Evolutionary conservation across 2,329 filamentous ascomycete species (phyloP).

Genomic region (Penicillium psychrosexuale): DNA sequence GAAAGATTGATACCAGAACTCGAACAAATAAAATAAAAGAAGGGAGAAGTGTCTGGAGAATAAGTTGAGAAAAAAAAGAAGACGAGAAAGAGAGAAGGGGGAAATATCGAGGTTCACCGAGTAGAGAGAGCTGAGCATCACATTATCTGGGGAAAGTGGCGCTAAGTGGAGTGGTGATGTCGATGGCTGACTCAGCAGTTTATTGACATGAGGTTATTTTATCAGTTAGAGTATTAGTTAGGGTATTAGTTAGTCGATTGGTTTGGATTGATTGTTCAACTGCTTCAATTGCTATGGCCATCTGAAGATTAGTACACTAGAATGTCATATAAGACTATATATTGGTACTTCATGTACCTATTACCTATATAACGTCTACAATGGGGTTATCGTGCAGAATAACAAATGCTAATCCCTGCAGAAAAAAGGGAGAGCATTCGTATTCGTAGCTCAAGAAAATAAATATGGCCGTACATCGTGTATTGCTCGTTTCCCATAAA

Average conservation of each 20-base stretch:
- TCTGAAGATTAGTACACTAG: neutral
- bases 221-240: no score
- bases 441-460: neutral
- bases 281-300: no score
- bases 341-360: neutral
- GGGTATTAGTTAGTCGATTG: no score
- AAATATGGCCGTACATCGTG: slow-evolving; percentile 16
- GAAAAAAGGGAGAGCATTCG: neutral
- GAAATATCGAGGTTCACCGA: neutral
- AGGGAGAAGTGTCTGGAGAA: neutral
- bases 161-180: slow-evolving; percentile 18
- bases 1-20: neutral
- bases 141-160: slow-evolving; percentile 21
- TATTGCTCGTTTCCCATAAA: slow-evolving; percentile 27
- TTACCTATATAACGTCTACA: neutral
- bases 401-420: neutral
- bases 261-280: no score
- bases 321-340: neutral
- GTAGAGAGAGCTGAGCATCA: slow-evolving; percentile 12
- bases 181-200: neutral
- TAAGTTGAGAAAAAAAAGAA: neutral
- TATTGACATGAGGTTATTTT: no score
- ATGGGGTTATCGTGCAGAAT: neutral
- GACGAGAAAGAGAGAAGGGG: neutral
- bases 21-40: neutral